phyloP scores from a whole-genome alignment of 192 early-diverging fungal species.

The Spizellomyces punctatus region DNA sequence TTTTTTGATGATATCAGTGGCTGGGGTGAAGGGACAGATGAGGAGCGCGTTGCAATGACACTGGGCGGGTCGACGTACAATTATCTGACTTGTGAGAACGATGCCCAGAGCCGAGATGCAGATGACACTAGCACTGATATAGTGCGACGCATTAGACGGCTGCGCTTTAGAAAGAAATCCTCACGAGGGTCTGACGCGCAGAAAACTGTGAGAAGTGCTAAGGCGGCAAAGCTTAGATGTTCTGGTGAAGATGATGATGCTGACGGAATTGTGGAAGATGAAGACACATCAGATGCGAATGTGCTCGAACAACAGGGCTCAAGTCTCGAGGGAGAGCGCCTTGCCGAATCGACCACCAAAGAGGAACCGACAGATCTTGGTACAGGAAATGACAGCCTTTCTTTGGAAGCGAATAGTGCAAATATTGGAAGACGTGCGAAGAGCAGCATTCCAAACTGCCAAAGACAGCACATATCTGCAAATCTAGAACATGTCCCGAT shows the following conservation, averaged over 20 bases:
- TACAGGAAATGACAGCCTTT: too few relatives aligned
- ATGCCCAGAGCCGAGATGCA: not conserved
- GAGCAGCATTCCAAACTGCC: not conserved
- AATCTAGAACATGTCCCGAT: not conserved
- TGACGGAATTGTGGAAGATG: not conserved
- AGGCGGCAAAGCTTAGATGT: not conserved
- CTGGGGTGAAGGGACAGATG: not conserved
- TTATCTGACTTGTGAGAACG: not conserved
- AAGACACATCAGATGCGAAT: not conserved
- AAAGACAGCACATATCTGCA: not conserved
- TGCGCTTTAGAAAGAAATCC: not conserved
- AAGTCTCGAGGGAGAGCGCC: not conserved
- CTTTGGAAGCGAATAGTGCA: too few relatives aligned
- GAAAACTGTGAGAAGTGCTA: too few relatives aligned
- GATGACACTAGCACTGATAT: not conserved
- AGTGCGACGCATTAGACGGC: not conserved
- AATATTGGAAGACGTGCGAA: too few relatives aligned
- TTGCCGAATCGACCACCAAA: too few relatives aligned
- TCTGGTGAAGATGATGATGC: not conserved
- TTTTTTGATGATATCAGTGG: constrained; percentile 3
- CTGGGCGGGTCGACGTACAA: not conserved
- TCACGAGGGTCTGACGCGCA: too few relatives aligned
- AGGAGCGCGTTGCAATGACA: not conserved
- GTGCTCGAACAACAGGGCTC: not conserved
- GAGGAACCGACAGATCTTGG: too few relatives aligned